Conservation (phyloP, 768 basidiomycete genomes). For the Kwoniella dendrophila region DNA sequence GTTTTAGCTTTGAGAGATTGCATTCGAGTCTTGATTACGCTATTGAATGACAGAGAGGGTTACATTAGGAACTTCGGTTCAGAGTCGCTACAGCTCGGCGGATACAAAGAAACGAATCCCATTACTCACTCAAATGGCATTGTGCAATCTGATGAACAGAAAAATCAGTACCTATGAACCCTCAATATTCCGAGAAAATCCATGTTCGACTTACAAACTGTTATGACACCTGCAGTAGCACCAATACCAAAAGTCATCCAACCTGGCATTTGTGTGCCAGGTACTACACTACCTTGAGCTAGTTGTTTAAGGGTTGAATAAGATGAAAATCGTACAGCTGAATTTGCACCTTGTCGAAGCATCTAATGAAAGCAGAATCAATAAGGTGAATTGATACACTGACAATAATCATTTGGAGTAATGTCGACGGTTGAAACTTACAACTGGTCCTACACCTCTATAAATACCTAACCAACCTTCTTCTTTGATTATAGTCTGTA, state of each 20-base stretch:
- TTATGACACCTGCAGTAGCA: slow-evolving; percentile 88
- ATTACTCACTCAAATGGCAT: slow-evolving; percentile 58
- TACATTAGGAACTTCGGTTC: too few relatives aligned
- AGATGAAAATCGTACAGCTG: slow-evolving; percentile 91
- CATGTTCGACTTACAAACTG: slow-evolving; percentile 75
- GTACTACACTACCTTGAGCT: slow-evolving; percentile 77
- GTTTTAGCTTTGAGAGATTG: slow-evolving; percentile 80
- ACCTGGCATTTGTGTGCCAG: slow-evolving; percentile 80
- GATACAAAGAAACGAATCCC: too few relatives aligned
- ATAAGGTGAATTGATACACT: too few relatives aligned
- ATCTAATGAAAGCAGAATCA: slow-evolving; percentile 62
- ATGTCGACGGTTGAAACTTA: slow-evolving; percentile 58
- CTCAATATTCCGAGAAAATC: background rate
- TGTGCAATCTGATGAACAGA: slow-evolving; percentile 41
- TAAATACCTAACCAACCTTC: slow-evolving; percentile 80
- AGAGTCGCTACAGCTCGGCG: background rate
- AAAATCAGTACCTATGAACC: background rate
- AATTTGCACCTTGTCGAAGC: slow-evolving; percentile 97
- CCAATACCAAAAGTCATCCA: slow-evolving; percentile 94
- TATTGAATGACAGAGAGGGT: slow-evolving; percentile 50
- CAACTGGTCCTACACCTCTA: slow-evolving; percentile 89
- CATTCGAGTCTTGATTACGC: slow-evolving; percentile 98
- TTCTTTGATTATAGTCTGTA: slow-evolving; percentile 72
- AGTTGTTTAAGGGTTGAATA: slow-evolving; percentile 93
- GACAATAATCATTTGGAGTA: background rate